A percentile compares a stretch with the other conserved stretches of the same genome.
phyloP scores from a whole-genome alignment of 495 filamentous ascomycete species.

The Aspergillus ellipticus region DNA sequence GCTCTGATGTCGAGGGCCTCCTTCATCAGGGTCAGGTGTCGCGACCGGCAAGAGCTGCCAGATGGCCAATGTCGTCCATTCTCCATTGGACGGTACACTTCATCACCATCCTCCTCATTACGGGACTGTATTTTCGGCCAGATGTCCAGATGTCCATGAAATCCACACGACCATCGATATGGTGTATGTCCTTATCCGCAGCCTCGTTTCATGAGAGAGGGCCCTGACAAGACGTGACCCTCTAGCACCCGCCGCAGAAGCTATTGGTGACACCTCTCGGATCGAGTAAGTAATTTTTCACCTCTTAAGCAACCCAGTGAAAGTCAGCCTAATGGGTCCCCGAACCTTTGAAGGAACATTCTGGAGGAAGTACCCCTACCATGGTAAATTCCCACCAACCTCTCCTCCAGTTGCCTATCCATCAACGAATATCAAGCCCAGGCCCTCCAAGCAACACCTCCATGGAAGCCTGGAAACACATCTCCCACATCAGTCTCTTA shows the following conservation, averaged over 20 bases:
- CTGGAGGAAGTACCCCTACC: neutral
- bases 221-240: neutral
- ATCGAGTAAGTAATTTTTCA: neutral
- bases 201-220: neutral
- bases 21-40: neutral
- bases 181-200: neutral
- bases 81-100: neutral
- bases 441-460: neutral
- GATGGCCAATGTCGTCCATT: neutral
- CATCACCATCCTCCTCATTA: neutral
- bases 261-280: neutral
- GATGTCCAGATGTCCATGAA: neutral
- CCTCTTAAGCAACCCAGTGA: too few relatives aligned
- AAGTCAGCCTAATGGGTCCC: too few relatives aligned
- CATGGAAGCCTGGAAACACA: neutral
- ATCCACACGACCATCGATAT: neutral
- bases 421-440: neutral
- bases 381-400: neutral
- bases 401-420: too few relatives aligned
- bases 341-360: neutral
- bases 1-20: neutral
- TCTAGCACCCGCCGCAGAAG: neutral
- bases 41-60: neutral
- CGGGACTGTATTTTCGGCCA: neutral
- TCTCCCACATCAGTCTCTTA: neutral